Conservation (phyloP, 2,329 filamentous ascomycete species). For the Akanthomyces lecanii region DNA sequence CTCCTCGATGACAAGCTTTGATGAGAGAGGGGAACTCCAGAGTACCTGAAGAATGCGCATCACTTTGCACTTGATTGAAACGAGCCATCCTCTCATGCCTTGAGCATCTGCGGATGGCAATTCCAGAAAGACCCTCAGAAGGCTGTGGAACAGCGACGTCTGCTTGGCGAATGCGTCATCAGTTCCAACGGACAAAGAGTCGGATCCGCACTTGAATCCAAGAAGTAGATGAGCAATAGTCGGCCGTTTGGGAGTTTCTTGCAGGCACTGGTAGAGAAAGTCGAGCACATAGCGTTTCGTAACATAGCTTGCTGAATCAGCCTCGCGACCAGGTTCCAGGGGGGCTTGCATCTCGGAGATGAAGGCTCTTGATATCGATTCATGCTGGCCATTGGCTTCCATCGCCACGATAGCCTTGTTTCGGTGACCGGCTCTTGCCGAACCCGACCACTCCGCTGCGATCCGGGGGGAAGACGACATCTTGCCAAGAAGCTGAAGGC, state of each 20-base stretch:
- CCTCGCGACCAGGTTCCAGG: constrained; percentile 69
- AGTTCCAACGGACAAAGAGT: constrained; percentile 62
- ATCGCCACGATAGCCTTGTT: constrained; percentile 88
- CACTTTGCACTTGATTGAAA: constrained; percentile 63
- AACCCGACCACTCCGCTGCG: constrained; percentile 62
- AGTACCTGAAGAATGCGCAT: constrained; percentile 74
- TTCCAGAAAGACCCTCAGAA: constrained; percentile 67
- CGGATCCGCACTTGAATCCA: constrained; percentile 75
- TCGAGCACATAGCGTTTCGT: constrained; percentile 83
- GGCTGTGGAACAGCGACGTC: constrained; percentile 76
- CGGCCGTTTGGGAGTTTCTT: constrained; percentile 68
- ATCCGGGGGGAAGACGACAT: constrained; percentile 81
- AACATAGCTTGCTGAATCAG: constrained; percentile 67
- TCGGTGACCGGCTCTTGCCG: constrained; percentile 59
- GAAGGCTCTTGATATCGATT: constrained; percentile 72
- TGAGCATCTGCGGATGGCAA: constrained; percentile 62
- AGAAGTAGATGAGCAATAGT: constrained; percentile 88
- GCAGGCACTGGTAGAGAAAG: constrained; percentile 77
- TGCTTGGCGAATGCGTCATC: constrained; percentile 67
- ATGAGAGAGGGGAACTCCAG: constrained; percentile 79
- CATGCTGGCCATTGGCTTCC: constrained; percentile 73
- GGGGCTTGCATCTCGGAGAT: constrained; percentile 62
- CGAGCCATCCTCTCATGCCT: constrained; percentile 62
- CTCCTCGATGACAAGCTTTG: constrained; percentile 69
- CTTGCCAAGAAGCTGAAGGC: constrained; percentile 77